phyloP scores from a whole-genome alignment of 345 rosid species.

The Eucalyptus cladocalyx region DNA sequence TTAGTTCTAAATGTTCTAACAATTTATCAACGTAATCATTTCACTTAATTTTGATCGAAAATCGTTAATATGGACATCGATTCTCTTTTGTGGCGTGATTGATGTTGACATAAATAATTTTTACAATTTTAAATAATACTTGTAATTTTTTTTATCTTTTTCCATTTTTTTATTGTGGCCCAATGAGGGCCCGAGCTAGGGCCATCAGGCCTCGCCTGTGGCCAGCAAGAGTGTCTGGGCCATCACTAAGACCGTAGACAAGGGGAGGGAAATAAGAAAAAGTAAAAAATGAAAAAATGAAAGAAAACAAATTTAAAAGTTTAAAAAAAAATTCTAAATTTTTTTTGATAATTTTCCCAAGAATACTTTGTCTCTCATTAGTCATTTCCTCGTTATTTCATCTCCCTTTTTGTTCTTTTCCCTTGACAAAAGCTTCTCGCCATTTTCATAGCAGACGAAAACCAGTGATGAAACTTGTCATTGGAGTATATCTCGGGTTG shows the following conservation, averaged over 20 bases:
- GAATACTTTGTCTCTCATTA: neutral
- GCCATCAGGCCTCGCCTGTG: too few relatives aligned
- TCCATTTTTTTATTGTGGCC: neutral
- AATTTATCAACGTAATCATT: neutral
- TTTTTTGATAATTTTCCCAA: neutral
- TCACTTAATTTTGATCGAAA: fast-evolving
- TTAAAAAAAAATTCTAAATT: neutral
- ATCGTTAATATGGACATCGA: too few relatives aligned
- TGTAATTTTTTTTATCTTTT: too few relatives aligned
- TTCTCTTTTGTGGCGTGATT: fast-evolving
- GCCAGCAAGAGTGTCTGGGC: too few relatives aligned
- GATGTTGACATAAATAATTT: too few relatives aligned
- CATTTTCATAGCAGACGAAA: neutral
- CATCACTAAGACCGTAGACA: neutral
- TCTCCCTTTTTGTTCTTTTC: neutral
- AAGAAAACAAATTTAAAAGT: neutral
- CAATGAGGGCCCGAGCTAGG: neutral
- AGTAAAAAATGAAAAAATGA: too few relatives aligned
- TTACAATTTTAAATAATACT: neutral
- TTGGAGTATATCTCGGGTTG: neutral
- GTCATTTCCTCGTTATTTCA: neutral
- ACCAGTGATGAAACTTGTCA: neutral
- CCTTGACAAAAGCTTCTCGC: neutral
- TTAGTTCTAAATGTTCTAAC: too few relatives aligned
- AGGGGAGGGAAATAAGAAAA: neutral